These are phyloP conservation scores for Cotoneaster glaucophyllus DNA, from an alignment of 306 rosid genomes.

Conservation along the genomic window DNA sequence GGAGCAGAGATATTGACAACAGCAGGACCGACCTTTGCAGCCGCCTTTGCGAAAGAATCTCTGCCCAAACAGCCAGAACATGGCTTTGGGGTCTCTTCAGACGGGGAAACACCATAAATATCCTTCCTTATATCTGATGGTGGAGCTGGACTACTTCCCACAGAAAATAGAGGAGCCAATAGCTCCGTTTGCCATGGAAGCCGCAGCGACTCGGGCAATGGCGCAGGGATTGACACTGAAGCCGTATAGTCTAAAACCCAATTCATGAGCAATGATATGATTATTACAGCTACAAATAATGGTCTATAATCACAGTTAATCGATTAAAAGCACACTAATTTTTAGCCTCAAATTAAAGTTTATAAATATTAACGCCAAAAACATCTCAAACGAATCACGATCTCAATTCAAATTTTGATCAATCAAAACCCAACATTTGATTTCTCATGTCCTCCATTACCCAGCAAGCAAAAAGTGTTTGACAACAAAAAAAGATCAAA, in stretches of 20 bases:
- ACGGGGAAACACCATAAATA: slow-evolving; percentile 16
- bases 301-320: neutral
- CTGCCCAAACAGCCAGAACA: slow-evolving; percentile 48
- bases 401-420: neutral
- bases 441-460: neutral
- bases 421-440: neutral
- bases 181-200: slow-evolving; percentile 22
- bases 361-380: neutral
- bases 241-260: slow-evolving; percentile 32
- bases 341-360: neutral
- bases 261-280: neutral
- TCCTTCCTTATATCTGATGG: slow-evolving; percentile 36
- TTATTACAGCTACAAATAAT: neutral
- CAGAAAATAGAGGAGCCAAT: slow-evolving; percentile 32
- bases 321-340: neutral
- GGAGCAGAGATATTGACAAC: slow-evolving; percentile 71
- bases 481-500: neutral
- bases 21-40: slow-evolving; percentile 75
- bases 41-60: slow-evolving; percentile 81
- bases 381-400: neutral
- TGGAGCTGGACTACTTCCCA: slow-evolving; percentile 31
- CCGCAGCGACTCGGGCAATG: slow-evolving; percentile 21
- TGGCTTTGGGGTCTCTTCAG: slow-evolving; percentile 34
- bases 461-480: neutral
- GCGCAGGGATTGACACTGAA: slow-evolving; percentile 23